A percentile compares a stretch with the other conserved stretches of the same genome.
These are phyloP conservation scores for Cryptosporidium meleagridis DNA, from an alignment of 169 alveolate species.

Conservation along the genomic window DNA sequence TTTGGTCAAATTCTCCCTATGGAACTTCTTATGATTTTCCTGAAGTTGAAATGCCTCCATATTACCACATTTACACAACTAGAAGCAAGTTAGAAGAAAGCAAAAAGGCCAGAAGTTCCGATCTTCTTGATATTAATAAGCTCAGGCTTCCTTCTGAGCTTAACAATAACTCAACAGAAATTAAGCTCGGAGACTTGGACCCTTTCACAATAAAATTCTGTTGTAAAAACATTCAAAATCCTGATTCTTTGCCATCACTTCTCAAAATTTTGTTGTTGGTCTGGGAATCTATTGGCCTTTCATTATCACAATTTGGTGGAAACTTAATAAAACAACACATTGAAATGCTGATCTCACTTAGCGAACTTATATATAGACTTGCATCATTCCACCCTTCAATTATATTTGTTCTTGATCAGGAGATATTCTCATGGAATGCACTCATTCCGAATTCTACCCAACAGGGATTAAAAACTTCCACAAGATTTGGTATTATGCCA, in stretches of 20 bases:
- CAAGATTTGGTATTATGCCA: slow-evolving; percentile 43
- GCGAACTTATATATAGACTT: slow-evolving; percentile 39
- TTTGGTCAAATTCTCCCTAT: slow-evolving; percentile 70
- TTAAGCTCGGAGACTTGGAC: slow-evolving; percentile 43
- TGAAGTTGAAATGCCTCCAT: slow-evolving; percentile 63
- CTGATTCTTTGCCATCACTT: slow-evolving; percentile 47
- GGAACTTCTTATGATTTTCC: slow-evolving; percentile 58
- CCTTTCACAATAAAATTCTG: slow-evolving; percentile 46
- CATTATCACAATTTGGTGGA: slow-evolving; percentile 14
- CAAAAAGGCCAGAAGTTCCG: background rate
- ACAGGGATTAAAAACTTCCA: background rate
- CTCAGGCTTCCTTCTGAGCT: slow-evolving; percentile 44
- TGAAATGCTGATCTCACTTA: slow-evolving; percentile 44
- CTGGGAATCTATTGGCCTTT: slow-evolving; percentile 69
- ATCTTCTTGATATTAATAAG: slow-evolving; percentile 5
- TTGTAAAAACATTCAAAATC: slow-evolving; percentile 15
- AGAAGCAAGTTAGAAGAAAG: background rate
- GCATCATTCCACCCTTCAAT: slow-evolving; percentile 50
- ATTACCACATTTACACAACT: slow-evolving; percentile 15
- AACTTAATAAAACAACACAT: background rate
- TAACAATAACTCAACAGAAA: slow-evolving; percentile 15
- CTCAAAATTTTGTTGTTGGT: slow-evolving; percentile 20
- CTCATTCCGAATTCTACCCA: slow-evolving; percentile 24
- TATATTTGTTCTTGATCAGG: slow-evolving; percentile 47
- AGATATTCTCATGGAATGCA: slow-evolving; percentile 23